These are phyloP conservation scores for Dictyostelium discoideum DNA, from an alignment of 78 protist species.

Conservation along the genomic window DNA sequence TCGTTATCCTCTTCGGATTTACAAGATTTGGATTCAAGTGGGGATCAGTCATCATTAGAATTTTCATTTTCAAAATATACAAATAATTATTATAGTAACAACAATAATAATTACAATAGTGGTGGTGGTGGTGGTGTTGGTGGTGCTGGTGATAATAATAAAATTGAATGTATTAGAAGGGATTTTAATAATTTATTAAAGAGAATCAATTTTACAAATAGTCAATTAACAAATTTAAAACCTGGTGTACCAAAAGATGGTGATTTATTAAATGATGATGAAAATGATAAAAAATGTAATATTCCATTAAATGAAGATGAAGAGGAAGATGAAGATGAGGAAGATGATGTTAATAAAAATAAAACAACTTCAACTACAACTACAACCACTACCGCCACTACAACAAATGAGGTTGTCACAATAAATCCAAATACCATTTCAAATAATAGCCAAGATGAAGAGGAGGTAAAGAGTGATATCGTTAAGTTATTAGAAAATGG, in stretches of 20 bases:
- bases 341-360: neutral
- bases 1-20: neutral
- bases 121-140: neutral
- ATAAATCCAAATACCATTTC: neutral
- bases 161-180: neutral
- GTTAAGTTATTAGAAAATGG: neutral
- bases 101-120: neutral
- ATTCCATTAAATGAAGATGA: neutral
- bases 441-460: neutral
- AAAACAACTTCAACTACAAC: neutral
- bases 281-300: neutral
- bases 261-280: neutral
- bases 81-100: neutral
- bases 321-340: neutral
- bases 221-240: neutral
- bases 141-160: too few relatives aligned
- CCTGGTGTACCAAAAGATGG: neutral
- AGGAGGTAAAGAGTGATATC: neutral
- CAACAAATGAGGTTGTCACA: neutral
- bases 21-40: neutral
- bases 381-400: neutral
- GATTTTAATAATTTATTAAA: neutral
- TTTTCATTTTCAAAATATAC: constrained; percentile 4
- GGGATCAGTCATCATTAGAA: neutral
- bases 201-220: constrained; percentile 13